Conservation (phyloP, 176 grass and related monocot species). For the Lolium rigidum region DNA sequence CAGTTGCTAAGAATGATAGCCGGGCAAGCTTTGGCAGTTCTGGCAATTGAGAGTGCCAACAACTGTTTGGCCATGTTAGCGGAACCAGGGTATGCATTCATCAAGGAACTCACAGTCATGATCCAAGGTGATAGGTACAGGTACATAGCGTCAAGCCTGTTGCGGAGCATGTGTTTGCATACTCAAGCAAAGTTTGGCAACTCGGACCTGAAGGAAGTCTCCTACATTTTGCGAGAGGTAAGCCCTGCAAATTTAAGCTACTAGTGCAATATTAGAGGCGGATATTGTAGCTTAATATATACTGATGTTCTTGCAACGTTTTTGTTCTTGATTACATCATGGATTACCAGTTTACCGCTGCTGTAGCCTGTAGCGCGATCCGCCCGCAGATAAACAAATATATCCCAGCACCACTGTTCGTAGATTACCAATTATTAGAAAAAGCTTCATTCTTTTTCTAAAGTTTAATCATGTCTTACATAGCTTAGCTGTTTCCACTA, state of each 20-base stretch:
- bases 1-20: not conserved
- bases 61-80: not conserved
- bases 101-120: not conserved
- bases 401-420: too few relatives aligned
- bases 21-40: not conserved
- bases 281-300: not conserved
- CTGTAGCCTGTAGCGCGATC: too few relatives aligned
- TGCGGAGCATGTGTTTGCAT: not conserved
- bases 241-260: not conserved
- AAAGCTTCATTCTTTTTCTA: too few relatives aligned
- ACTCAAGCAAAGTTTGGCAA: not conserved
- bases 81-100: not conserved
- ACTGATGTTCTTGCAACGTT: too few relatives aligned
- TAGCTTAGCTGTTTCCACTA: not conserved
- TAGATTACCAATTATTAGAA: not conserved
- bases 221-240: not conserved
- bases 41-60: not conserved
- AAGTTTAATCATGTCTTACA: not conserved
- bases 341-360: too few relatives aligned
- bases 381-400: too few relatives aligned
- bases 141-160: not conserved
- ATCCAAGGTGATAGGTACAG: not conserved
- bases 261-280: not conserved
- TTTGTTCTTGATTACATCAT: too few relatives aligned
- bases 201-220: not conserved